A percentile compares a stretch with the other conserved stretches of the same genome.
phyloP scores from a whole-genome alignment of 805 yeast genomes.

The Myxozyma udenii region DNA sequence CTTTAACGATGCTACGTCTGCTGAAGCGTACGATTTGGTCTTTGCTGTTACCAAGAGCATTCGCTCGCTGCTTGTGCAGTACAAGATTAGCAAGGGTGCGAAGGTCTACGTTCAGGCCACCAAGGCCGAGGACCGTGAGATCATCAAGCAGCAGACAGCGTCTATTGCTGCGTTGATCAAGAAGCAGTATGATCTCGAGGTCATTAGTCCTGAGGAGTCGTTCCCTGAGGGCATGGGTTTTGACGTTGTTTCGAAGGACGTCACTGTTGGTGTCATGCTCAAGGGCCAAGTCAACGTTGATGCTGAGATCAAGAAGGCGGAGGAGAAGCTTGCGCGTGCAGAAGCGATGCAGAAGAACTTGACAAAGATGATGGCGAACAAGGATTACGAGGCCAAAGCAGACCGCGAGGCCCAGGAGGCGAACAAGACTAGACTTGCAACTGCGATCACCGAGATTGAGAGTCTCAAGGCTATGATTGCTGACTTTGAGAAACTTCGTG shows the following conservation, averaged over 20 bases:
- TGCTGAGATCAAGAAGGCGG: conserved; percentile 80
- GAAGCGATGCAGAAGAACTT: conserved; percentile 57
- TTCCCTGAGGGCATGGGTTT: conserved; percentile 91
- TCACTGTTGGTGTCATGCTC: conserved; percentile 84
- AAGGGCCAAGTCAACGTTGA: conserved; percentile 94
- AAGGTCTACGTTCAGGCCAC: conserved; percentile 76
- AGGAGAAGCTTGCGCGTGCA: conserved; percentile 68
- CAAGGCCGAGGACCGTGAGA: conserved; percentile 47
- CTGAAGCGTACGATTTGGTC: conserved; percentile 74
- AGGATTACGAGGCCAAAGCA: conserved; percentile 86
- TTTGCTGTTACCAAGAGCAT: conserved; percentile 85
- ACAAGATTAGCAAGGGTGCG: conserved; percentile 82
- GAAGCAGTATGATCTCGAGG: conserved; percentile 29
- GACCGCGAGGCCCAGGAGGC: conserved; percentile 74
- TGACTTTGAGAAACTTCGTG: conserved; percentile 75
- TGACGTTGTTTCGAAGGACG: conserved; percentile 72
- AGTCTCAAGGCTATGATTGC: conserved; percentile 83
- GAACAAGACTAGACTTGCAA: conserved; percentile 65
- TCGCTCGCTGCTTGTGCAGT: conserved; percentile 88
- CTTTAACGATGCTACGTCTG: conserved; percentile 63
- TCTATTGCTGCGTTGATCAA: conserved; percentile 90
- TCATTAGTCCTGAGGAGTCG: conserved; percentile 41
- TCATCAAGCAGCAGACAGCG: conserved; percentile 67
- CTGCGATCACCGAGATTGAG: conserved; percentile 78
- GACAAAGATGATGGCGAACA: conserved; percentile 63